Evolutionary conservation across 2,329 filamentous ascomycete genomes (phyloP).

Genomic region (Aspergillus uvarum): DNA sequence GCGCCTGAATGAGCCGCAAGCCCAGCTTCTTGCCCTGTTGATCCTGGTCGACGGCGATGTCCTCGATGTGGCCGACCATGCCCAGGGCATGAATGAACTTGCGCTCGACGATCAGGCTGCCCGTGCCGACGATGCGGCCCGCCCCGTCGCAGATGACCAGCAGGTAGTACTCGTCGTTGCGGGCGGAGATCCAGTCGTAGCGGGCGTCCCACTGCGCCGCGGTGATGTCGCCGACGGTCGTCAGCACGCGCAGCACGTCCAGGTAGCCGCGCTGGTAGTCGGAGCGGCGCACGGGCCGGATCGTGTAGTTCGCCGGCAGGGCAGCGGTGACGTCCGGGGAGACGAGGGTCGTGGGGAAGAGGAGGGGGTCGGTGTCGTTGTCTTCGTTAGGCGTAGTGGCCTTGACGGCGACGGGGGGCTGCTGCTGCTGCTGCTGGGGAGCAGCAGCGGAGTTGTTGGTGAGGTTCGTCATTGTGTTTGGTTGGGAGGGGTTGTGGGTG

Average conservation of each 20-base stretch:
- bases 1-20: conserved; percentile 85
- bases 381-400: conserved; percentile 16
- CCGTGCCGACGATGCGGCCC: conserved; percentile 78
- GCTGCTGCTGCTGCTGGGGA: not conserved
- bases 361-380: conserved; percentile 50
- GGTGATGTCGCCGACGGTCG: conserved; percentile 84
- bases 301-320: conserved; percentile 77
- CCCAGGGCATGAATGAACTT: conserved; percentile 60
- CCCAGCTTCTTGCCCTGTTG: conserved; percentile 98
- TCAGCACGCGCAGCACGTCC: conserved; percentile 86
- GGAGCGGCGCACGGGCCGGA: conserved; percentile 73
- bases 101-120: conserved; percentile 84
- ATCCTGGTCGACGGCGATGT: conserved; percentile 91
- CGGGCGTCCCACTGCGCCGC: conserved; percentile 73
- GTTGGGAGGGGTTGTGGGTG: too few relatives aligned
- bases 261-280: conserved; percentile 85
- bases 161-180: conserved; percentile 79
- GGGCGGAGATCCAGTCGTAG: conserved; percentile 76
- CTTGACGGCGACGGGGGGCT: conserved; percentile 19
- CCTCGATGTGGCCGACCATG: conserved; percentile 88
- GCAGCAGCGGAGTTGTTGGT: not conserved
- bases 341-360: conserved; percentile 77
- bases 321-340: conserved; percentile 69
- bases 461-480: not conserved
- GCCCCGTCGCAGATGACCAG: conserved; percentile 77